Base-by-base conservation (phyloP, 2,329 filamentous ascomycete species). In the Neopestalotiopsis sp. region DNA sequence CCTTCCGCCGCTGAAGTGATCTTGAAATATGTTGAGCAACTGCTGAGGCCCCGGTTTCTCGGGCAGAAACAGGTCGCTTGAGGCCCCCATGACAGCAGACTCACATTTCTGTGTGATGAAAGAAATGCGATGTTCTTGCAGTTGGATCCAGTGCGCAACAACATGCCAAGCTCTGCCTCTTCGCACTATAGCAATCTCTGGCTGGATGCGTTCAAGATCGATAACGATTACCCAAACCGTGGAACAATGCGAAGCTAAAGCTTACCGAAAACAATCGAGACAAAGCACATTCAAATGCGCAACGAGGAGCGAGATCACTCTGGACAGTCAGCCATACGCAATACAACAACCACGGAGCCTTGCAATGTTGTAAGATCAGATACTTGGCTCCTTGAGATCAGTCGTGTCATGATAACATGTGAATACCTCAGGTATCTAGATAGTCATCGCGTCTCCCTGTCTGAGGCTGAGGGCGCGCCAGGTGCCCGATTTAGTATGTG, bases 1-100 rank as follows among this genome's bases (percentile, higher is more conserved):
- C 34, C 12, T 20, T 9, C 65, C 65, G 4, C 57, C 61, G 32
- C 34, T 42, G 32, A 61, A n/a, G 24, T 67, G 57, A 17, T 61
- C 13, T 20, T 42, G 56, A 9, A 42, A 63, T 3, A 40, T n/a
- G 20, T 9, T 38, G 34, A 20, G 24, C 20, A 30, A 5, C 20
- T 20, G n/a, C 34, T 42, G 59, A n/a, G 3, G 32, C n/a, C 30
- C n/a, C 17, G 4, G n/a, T 17, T 34, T 34, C 28, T 34, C 28
- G 32, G n/a, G 14, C 17, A 32, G 57, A 20, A 38, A 38, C 34
- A 53, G n/a, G 4, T 53, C 45, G 20, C 17, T 53, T 53, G 45
- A 20, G 20, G 17, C n/a, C n/a, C 45, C 17, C 45, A 53, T 53
- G 45, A 53, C 20, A 38, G 10, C 10, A 38, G 10, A 10, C 34